Evolutionary conservation across 2,329 filamentous ascomycete species (phyloP), one percentile per base, ranked within the genome.

Genomic region (Lachnellula arida): DNA sequence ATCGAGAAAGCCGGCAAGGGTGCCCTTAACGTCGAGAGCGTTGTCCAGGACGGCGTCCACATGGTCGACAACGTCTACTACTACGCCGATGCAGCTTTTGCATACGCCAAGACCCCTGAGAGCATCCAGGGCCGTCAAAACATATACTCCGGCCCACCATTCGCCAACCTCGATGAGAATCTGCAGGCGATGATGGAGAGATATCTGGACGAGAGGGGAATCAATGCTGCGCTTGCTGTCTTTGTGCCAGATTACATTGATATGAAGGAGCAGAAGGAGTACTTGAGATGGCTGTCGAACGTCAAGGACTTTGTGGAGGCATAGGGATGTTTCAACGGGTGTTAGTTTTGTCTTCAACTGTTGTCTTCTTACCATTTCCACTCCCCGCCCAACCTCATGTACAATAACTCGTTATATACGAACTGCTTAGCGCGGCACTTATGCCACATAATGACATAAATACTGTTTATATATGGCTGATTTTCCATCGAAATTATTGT

Each of bases 251-350:
- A 97, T 73, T 99, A 96, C 77, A 92, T 97, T 70, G 91, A 97
- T 72, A 84, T 89, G 76, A 99, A 99, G 86, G 94, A 99, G 84
- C 93, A 97, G 84, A 88, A 86, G 76, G 94, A 99, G 81, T 99
- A 99, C 75, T 78, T 95, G 60, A 78, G 81, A 63, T 99, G 95
- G 94, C 78, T 99, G 73, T 82, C 85, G 73, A 89, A 88, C 71
- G 82, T 97, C 74, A 94, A 93, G 84, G 78, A 76, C 61, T 97
- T 97, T 70, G 79, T 97, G 64, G 87, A 89, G 71, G 85, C 85
- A 59, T 91, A 78, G 60, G 28, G 49, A 55, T 35, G 40, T 54
- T 43, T 59, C 23, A 53, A 46, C 25, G 22, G 39, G 46, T 52
- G 22, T 35, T 25, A 15, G 17, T 37, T 40, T 9, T 46, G 37